A percentile compares a stretch with the other conserved stretches of the same genome.
Evolutionary conservation across 164 flowering plant species (phyloP).

Genomic region (Aristolochia fimbriata): DNA sequence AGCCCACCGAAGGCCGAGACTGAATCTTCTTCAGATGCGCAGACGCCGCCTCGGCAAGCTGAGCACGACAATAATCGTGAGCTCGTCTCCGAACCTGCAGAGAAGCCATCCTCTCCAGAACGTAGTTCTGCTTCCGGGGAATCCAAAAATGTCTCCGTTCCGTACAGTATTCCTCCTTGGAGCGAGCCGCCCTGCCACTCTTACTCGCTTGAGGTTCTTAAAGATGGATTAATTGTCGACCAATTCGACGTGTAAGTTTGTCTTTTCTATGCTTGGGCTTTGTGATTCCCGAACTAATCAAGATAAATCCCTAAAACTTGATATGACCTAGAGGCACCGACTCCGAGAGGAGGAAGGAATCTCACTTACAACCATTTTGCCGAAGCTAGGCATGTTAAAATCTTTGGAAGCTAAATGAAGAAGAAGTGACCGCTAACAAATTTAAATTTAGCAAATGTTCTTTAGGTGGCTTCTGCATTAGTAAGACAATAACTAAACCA

Average conservation of each 20-base stretch:
- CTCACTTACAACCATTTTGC: no score
- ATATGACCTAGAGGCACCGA: background rate
- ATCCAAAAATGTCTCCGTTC: constrained; percentile 22
- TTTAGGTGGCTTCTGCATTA: no score
- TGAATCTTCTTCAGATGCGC: background rate
- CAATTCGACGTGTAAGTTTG: constrained; percentile 53
- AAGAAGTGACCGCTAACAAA: no score
- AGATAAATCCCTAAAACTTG: background rate
- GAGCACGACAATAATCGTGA: constrained; percentile 9
- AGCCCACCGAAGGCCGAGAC: background rate
- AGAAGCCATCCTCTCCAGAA: background rate
- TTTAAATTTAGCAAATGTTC: no score
- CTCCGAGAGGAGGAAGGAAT: no score
- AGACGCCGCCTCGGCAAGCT: constrained; percentile 4
- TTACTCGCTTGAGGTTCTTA: constrained; percentile 66
- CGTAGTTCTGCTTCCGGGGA: constrained; percentile 1
- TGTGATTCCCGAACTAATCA: background rate
- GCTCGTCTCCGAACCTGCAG: background rate
- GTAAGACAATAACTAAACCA: no score
- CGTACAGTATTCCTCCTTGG: constrained; percentile 85
- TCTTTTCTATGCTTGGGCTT: background rate
- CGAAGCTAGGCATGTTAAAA: no score
- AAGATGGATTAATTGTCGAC: constrained; percentile 72
- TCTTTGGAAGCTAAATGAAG: no score
- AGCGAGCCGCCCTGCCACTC: constrained; percentile 59